Evolutionary conservation across 495 filamentous ascomycete species (phyloP), one percentile per base, ranked within the genome.

Genomic region (Daldinia vernicosa): DNA sequence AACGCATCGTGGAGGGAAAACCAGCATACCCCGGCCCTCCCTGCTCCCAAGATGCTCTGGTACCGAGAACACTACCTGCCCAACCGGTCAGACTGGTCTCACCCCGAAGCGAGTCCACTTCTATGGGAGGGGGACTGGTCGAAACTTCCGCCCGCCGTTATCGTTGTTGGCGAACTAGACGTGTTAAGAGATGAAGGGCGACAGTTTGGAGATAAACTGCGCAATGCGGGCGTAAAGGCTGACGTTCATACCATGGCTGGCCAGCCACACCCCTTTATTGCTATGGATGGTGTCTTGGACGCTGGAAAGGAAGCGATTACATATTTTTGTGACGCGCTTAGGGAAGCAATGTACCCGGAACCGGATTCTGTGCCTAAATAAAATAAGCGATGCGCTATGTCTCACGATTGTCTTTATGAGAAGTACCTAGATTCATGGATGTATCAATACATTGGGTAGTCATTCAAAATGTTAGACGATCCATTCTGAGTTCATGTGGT

Each of bases 211-310:
- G 74, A 82, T 63, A 86, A 84, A 61, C 70, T 89, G 52, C 66
- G 64, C 39, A 68, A 80, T 26, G 82, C 81, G 7, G 86, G 86
- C 2, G 83, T 87, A 1, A 37, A 68, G 28, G 84, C 84, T 3
- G 80, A 87, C 71, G 71, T 86, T 50, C 81, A 87, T 71, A 76
- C 87, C 30, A 87, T 87, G 85, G 82, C 85, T 74, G 85, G 85
- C 0, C 87, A 87, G 84, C 87, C 86, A 12, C 87, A 89, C 79
- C 87, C 87, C n/a, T 88, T 88, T 72, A 76, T 89, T 63, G 86
- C 85, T 8, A 88, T 88, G 87, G 87, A 89, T 77, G 83, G 77
- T 9, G 86, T 79, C 5, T 72, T 88, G 52, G 78, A 83, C 33
- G 85, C 84, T 60, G 87, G 86, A 0, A 85, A 78, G 64, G 74